Evolutionary conservation across 768 basidiomycete genomes (phyloP), one percentile per base, ranked within the genome.

Genomic region (Tylopilus plumbeoviolaceoides): DNA sequence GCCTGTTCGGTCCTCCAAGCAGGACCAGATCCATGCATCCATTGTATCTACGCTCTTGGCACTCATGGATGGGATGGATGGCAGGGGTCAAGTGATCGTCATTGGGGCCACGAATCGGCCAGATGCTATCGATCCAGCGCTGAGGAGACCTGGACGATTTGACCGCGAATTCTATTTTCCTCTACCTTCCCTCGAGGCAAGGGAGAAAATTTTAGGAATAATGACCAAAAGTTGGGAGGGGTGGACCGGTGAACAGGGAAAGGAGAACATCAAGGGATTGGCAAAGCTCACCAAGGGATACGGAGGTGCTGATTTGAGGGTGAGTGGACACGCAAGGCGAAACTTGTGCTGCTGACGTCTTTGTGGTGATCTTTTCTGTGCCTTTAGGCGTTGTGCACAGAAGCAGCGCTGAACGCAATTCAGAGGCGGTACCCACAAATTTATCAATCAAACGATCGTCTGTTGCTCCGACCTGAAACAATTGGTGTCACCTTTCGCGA

Each of bases 31-130:
- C 50, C 97, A 98, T 66, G 97, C 97, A 1, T 94, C 91, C 27
- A 94, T 99, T 58, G 97, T 99, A 7, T 92, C 90, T 47, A 98
- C 97, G 0, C 78, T 98, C 9, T 77, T 99, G 2, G 95, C 97
- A 2, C 78, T 98, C 41, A 98, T 98, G 97, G 97, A 98, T 68
- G 97, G 95, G 41, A 98, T 98, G 95, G 97, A 99, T 57, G 95
- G 95, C 1, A 82, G 97, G 48, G 95, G 94, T 2, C 94, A 98
- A 69, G 95, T 99, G 17, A 82, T 98, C 25, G 92, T 99, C 28
- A 98, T 98, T 60, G 97, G 97, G 27, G 97, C 97, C 2, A 99
- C 97, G 4, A 99, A 99, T 67, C 71, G 97, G 55, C 95, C 95
- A 0, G 97, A 99, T 69, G 90, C 94, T n/a, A 86, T 99, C 51